Evolutionary conservation across 2,329 filamentous ascomycete genomes (phyloP).

Genomic region (Colletotrichum echinochloae): DNA sequence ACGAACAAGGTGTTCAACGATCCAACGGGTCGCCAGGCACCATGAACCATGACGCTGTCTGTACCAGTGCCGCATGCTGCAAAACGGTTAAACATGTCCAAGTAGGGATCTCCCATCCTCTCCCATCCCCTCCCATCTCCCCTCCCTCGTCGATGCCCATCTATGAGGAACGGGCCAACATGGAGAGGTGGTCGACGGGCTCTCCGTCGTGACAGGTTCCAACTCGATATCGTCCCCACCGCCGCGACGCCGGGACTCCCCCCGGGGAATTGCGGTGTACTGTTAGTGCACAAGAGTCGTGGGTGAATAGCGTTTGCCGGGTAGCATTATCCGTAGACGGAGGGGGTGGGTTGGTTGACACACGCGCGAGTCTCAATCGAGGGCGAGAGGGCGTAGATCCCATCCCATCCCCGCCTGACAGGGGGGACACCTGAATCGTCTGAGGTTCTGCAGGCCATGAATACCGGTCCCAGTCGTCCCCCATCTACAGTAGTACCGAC

Average conservation of each 20-base stretch:
- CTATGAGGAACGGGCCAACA: conserved; percentile 29
- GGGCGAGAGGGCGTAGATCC: background rate
- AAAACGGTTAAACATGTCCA: conserved; percentile 15
- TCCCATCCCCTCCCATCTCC: conserved; percentile 9
- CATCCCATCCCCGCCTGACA: background rate
- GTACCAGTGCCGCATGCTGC: too few species aligned
- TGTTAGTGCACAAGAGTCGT: background rate
- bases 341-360: background rate
- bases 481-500: conserved; percentile 20
- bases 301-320: background rate
- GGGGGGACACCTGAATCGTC: conserved; percentile 27
- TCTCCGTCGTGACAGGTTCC: conserved; percentile 20
- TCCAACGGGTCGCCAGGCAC: conserved; percentile 13
- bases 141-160: conserved; percentile 11
- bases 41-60: conserved; percentile 1
- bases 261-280: background rate
- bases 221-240: conserved; percentile 14
- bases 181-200: conserved; percentile 18
- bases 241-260: conserved; percentile 21
- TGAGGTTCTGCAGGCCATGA: conserved; percentile 26
- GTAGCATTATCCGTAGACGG: background rate
- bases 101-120: conserved; percentile 18
- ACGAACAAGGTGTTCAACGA: background rate
- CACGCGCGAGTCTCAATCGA: background rate
- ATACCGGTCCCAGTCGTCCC: conserved; percentile 11